Conservation (phyloP, 78 protist genomes). For the Cavenderia fasciculata region DNA sequence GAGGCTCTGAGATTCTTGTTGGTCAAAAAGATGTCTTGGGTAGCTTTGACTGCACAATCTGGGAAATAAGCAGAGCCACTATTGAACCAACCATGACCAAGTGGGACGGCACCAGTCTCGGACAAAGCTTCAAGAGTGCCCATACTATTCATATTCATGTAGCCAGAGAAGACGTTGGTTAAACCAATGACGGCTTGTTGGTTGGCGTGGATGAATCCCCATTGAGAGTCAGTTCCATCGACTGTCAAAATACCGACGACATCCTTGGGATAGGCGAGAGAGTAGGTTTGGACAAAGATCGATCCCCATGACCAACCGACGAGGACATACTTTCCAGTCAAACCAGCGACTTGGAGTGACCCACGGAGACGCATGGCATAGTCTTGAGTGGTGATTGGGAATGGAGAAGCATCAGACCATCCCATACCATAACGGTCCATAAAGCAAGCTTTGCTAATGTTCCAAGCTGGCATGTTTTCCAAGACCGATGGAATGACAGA, state of each 20-base stretch:
- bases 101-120: not conserved
- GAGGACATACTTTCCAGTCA: not conserved
- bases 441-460: constrained; percentile 19
- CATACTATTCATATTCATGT: too few species aligned
- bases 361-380: not conserved
- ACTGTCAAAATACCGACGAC: constrained; percentile 17
- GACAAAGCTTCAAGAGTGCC: not conserved
- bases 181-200: not conserved
- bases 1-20: not conserved
- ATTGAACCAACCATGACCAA: constrained; percentile 14
- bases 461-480: not conserved
- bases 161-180: too few species aligned
- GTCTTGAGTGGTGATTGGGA: not conserved
- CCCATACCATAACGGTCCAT: constrained; percentile 52
- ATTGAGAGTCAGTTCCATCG: constrained; percentile 22
- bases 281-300: constrained; percentile 10
- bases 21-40: too few species aligned
- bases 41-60: too few species aligned
- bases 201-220: not conserved
- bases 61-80: not conserved
- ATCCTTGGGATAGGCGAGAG: constrained; percentile 16
- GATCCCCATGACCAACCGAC: constrained; percentile 25
- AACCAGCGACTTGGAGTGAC: not conserved
- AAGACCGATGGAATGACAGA: too few species aligned
- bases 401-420: constrained; percentile 29